phyloP scores from a whole-genome alignment of 2,329 filamentous ascomycete species.

The Stagonosporopsis tanaceti region DNA sequence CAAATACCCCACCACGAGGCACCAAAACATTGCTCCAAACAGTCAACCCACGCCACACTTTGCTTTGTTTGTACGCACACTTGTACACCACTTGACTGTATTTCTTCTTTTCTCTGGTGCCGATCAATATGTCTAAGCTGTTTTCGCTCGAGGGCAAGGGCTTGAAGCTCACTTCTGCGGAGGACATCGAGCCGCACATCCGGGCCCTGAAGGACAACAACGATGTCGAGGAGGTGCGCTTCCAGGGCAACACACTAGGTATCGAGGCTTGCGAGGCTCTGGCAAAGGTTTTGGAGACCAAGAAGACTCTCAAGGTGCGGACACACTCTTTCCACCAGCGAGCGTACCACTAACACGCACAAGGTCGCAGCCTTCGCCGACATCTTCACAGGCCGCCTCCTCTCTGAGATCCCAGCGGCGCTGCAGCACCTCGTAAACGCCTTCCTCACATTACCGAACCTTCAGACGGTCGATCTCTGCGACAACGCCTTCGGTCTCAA shows the following conservation, averaged over 20 bases:
- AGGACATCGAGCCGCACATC: slow-evolving; percentile 86
- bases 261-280: slow-evolving; percentile 86
- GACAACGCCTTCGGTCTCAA: slow-evolving; percentile 98
- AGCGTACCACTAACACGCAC: slow-evolving; percentile 42
- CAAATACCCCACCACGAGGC: slow-evolving; percentile 39
- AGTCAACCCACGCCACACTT: slow-evolving; percentile 13
- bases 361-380: slow-evolving; percentile 87
- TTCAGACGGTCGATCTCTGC: slow-evolving; percentile 92
- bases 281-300: slow-evolving; percentile 81
- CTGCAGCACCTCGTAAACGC: slow-evolving; percentile 85
- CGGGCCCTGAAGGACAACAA: slow-evolving; percentile 73
- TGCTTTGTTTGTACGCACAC: not conserved
- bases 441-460: slow-evolving; percentile 82
- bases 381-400: slow-evolving; percentile 94
- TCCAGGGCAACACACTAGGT: slow-evolving; percentile 92
- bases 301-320: slow-evolving; percentile 77
- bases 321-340: not conserved
- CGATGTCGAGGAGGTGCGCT: slow-evolving; percentile 82
- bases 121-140: slow-evolving; percentile 64
- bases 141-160: slow-evolving; percentile 93
- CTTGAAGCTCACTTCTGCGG: slow-evolving; percentile 89
- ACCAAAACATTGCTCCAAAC: slow-evolving; percentile 37
- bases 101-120: slow-evolving; percentile 9
- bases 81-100: not conserved
- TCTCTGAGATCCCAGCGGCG: slow-evolving; percentile 92